phyloP scores from a whole-genome alignment of 163 green algal species.

The Picocystis sp. region DNA sequence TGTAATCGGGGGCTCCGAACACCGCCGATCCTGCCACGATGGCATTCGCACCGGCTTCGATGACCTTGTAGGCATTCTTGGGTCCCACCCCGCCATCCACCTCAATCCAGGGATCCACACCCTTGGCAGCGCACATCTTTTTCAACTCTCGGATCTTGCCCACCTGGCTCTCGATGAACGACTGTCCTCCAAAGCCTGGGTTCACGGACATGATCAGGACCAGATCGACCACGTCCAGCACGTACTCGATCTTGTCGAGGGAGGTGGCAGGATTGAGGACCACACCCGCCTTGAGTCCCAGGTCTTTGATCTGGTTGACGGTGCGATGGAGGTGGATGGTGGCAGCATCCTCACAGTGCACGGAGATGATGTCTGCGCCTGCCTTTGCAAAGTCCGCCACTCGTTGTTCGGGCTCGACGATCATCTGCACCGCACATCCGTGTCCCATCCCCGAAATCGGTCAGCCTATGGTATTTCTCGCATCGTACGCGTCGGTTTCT shows the following conservation, averaged over 20 bases:
- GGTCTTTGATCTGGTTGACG: slow-evolving; percentile 90
- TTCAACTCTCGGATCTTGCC: slow-evolving; percentile 77
- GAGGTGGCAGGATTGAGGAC: slow-evolving; percentile 91
- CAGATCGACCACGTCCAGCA: slow-evolving; percentile 73
- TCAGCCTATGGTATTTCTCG: no score
- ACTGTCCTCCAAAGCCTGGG: slow-evolving; percentile 37
- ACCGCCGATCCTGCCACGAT: slow-evolving; percentile 90
- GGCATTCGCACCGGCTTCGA: slow-evolving; percentile 90
- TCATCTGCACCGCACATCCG: slow-evolving; percentile 53
- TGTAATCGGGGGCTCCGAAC: slow-evolving; percentile 69
- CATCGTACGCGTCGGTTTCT: no score
- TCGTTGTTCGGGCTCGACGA: slow-evolving; percentile 93
- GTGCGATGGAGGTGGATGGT: slow-evolving; percentile 92
- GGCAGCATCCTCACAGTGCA: slow-evolving; percentile 74
- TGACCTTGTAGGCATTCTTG: slow-evolving; percentile 82
- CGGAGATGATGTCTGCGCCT: slow-evolving; percentile 84
- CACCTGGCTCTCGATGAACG: slow-evolving; percentile 49
- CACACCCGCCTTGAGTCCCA: slow-evolving; percentile 84
- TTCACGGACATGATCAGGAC: slow-evolving; percentile 83
- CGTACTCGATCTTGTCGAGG: slow-evolving; percentile 67
- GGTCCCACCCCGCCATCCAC: slow-evolving; percentile 87
- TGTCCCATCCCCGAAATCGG: background rate
- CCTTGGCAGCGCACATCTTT: slow-evolving; percentile 73
- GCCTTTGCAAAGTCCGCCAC: slow-evolving; percentile 52
- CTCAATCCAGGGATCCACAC: slow-evolving; percentile 96